These are phyloP conservation scores for Lathyrus tuberosus DNA, from an alignment of 306 rosid species.

Conservation along the genomic window DNA sequence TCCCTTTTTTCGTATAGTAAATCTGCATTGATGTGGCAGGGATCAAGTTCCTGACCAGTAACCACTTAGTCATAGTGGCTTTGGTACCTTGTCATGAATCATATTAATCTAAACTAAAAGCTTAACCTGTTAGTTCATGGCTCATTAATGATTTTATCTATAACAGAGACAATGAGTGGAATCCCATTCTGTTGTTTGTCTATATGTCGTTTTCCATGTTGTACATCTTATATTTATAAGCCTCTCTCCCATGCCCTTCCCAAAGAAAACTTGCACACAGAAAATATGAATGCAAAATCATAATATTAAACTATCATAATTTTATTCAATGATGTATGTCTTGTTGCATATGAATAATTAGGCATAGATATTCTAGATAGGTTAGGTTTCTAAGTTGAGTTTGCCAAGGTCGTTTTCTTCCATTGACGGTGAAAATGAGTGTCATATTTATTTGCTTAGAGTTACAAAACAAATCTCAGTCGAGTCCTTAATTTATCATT, in stretches of 20 bases:
- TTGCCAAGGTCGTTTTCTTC: slow-evolving; percentile 4
- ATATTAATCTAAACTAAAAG: background rate
- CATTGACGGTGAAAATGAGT: slow-evolving; percentile 7
- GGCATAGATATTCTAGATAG: background rate
- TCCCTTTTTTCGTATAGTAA: too few relatives aligned
- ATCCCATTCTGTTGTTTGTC: slow-evolving; percentile 2
- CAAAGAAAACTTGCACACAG: background rate
- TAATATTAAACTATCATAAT: slow-evolving; percentile 9
- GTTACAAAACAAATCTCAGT: slow-evolving; percentile 10
- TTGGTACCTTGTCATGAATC: background rate
- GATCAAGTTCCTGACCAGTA: background rate
- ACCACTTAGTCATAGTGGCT: background rate
- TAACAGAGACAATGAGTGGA: slow-evolving; percentile 1
- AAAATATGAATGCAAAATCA: slow-evolving; percentile 26
- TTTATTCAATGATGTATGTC: slow-evolving; percentile 1
- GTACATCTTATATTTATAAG: background rate
- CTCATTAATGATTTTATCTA: background rate
- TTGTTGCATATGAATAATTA: background rate
- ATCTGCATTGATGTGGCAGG: background rate
- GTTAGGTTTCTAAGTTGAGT: slow-evolving; percentile 21
- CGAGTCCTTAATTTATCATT: slow-evolving; percentile 10
- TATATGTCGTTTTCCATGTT: background rate
- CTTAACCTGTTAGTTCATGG: background rate
- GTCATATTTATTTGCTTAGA: background rate
- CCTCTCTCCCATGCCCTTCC: background rate